These are phyloP conservation scores for Candida endomychidarum DNA, from an alignment of 805 yeast genomes.

Conservation along the genomic window DNA sequence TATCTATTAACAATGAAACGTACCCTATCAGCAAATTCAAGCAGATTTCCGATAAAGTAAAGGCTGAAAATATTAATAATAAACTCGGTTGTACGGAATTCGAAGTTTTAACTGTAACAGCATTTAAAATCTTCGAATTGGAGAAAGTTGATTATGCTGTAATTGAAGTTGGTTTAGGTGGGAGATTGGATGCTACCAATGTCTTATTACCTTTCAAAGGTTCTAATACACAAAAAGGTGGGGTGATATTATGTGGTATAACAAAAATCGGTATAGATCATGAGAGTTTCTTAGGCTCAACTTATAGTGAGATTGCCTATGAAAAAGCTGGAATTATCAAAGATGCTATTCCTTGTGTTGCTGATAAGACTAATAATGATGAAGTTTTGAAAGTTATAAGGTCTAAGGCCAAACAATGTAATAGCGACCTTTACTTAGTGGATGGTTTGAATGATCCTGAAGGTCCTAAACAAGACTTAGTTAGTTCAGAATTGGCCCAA, in stretches of 20 bases:
- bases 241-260: slow-evolving; percentile 66
- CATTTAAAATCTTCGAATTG: slow-evolving; percentile 68
- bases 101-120: slow-evolving; percentile 82
- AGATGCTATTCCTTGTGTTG: slow-evolving; percentile 55
- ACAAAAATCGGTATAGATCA: slow-evolving; percentile 89
- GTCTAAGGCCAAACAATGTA: slow-evolving; percentile 30
- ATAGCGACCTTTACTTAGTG: slow-evolving; percentile 28
- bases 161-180: slow-evolving; percentile 95
- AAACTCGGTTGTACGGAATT: slow-evolving; percentile 78
- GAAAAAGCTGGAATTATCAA: slow-evolving; percentile 90
- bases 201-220: slow-evolving; percentile 41
- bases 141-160: slow-evolving; percentile 70
- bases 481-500: neutral
- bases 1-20: slow-evolving; percentile 61
- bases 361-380: slow-evolving; percentile 64
- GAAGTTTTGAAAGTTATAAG: slow-evolving; percentile 50
- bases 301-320: slow-evolving; percentile 61
- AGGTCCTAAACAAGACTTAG: neutral
- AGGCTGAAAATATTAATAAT: slow-evolving; percentile 35
- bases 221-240: slow-evolving; percentile 13
- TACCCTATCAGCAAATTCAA: slow-evolving; percentile 49
- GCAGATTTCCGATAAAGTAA: slow-evolving; percentile 43
- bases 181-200: slow-evolving; percentile 86
- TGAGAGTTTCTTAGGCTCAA: slow-evolving; percentile 69
- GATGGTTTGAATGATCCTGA: slow-evolving; percentile 14